Evolutionary conservation across 805 yeast species (phyloP), one percentile per base, ranked within the genome.

Genomic region (Metschnikowia reukaufii): DNA sequence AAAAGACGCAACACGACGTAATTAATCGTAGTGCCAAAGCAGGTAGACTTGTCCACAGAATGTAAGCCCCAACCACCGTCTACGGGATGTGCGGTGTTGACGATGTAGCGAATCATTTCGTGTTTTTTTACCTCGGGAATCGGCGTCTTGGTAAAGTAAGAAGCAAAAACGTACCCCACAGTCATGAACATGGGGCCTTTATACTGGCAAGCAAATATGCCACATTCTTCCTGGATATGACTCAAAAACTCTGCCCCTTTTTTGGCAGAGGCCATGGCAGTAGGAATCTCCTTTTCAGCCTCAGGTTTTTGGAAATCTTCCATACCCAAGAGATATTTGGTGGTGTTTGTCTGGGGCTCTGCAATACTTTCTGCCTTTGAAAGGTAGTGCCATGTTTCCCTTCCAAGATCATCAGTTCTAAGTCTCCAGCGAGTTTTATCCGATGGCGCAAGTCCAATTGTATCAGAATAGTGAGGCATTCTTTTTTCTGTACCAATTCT

Each of bases 51-150:
- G 63, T 94, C 99, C 42, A 81, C 83, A 4, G 90, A 81, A 63
- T 94, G 97, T 32, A 94, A 73, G 0, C 99, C 99, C 99, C 99
- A 94, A 2, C 99, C 99, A n/a, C 99, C 99, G 65, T 94, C 99
- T 0, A 91, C 96, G 0, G 97, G 97, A 63, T 94, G 97, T 0
- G 97, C 84, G 0, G 88, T 79, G 63, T 94, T 94, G n/a, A 89
- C 88, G 15, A 94, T 67, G 61, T 91, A 94, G 49, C 99, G 75
- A 21, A 86, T 81, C 60, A 94, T 67, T 65, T 94, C 99, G 12
- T 68, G 67, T 52, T 73, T 73, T 57, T 77, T 79, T 32, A 79
- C 83, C 25, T 81, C 83, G 0, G 91, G 84, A 31, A 94, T 86
- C 9, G 78, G 79, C 0, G 81, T 75, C 31, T 80, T 78, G 10